Evolutionary conservation across 1,139 yeast species (phyloP), one percentile per base, ranked within the genome.

Genomic region (Kodamaea alishanica): DNA sequence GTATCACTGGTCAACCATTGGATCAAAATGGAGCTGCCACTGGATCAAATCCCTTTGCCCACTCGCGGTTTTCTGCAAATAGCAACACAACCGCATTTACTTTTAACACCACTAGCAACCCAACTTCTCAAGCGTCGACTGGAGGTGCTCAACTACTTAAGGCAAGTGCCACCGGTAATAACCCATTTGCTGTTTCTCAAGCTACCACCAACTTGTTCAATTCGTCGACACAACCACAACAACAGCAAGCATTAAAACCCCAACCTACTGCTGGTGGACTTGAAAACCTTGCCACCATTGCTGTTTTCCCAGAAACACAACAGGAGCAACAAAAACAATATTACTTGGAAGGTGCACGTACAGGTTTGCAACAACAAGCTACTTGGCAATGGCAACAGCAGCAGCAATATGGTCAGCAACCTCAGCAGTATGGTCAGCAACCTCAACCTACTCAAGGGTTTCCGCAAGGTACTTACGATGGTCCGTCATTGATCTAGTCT

Each of bases 251-350:
- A 11, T 44, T 76, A 37, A 61, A 65, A 43, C 65, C 70, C 8
- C 83, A 77, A 50, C 69, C 75, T 3, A 81, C 87, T 2, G 83
- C 85, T 15, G 88, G 87, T 5, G 88, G 88, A 0, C 67, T 79
- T 42, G 88, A 81, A 54, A 65, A 65, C 39, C 50, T 80, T 30
- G 81, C 81, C 3, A 81, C 87, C 0, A 58, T 77, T 3, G 74
- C 87, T 3, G 84, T 81, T 1, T 81, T 81, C 51, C 86, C 86
- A 0, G 77, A 78, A 47, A 81, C 86, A 6, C 78, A 73, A 51
- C 62, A 57, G 41, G 70, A 66, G 31, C 65, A 61, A 24, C 65
- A 60, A 35, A 60, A 60, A 37, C 69, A 71, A 38, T 61, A 54
- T 32, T 61, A 55, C 44, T 57, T 69, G 47, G 54, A 60, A 35